Base-by-base conservation (phyloP, 2,329 filamentous ascomycete species). In the Xylariaceae sp. region DNA sequence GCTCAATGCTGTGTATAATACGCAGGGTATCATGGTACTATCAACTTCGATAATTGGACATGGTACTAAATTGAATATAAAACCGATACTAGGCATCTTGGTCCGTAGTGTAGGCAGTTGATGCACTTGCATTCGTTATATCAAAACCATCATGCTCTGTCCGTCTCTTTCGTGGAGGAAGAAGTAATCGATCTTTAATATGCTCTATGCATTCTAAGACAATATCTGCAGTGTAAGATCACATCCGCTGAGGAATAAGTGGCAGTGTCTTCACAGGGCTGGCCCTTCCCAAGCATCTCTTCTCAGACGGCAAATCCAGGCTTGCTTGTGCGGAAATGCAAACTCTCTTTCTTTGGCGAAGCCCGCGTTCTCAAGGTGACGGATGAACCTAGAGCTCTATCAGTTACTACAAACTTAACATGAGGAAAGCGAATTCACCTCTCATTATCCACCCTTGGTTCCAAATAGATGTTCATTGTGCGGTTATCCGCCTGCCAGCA, bases 281-380 rank as follows among this genome's bases (percentile, higher is more conserved):
- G 91, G 91, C 0, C 84, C 85, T 39, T 88, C 82, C 88, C 92
- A 97, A 16, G 81, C 83, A 61, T 96, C 92, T 55, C 93, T 81
- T 52, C 84, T 81, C 59, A 96, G 81, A 65, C 88, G 88, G 73
- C 96, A 88, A 57, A 93, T 81, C 73, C 92, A 95, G 6, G 91
- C 86, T 70, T 96, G 92, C 72, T 99, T 99, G 70, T 97, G 92
- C 1, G 92, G 88, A 60, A 99, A 92, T 1, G 86, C 82, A 44
- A 97, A 81, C 67, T 97, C 91, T 54, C 86, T 86, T 73, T 96
- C 90, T 67, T 91, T 94, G 61, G 87, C 85, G 69, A 97, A 99
- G 0, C 93, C 92, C 0, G 81, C 80, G 6, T 83, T 75, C 57
- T 89, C 81, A 13, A 95, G 81, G 58, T 93, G 91, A 6, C 79